Percentiles rank a stretch among this genome's conserved stretches.
Conservation (phyloP, 164 flowering plant genomes). For the Hamamelis virginiana region DNA sequence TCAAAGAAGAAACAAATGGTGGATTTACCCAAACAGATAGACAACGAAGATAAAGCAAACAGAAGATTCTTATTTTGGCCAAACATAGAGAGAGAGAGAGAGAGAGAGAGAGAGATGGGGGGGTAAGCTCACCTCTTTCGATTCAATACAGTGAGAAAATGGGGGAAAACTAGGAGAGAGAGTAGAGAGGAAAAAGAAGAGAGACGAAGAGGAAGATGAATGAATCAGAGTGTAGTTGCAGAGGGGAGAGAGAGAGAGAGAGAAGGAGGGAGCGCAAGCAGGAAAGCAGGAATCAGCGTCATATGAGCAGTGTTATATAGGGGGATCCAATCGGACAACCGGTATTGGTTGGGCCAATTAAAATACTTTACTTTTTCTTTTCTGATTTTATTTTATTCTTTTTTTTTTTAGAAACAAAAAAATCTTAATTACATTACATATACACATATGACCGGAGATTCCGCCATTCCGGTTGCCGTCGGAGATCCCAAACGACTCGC, state of each 20-base stretch:
- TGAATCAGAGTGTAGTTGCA: background rate
- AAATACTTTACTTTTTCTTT: background rate
- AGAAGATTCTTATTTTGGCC: too few relatives aligned
- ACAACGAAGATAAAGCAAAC: too few relatives aligned
- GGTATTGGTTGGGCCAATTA: background rate
- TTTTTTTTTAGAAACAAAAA: background rate
- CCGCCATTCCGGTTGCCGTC: slow-evolving; percentile 16
- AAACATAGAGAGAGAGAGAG: background rate
- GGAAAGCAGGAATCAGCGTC: too few relatives aligned
- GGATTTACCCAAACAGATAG: too few relatives aligned
- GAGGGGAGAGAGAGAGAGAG: slow-evolving; percentile 4
- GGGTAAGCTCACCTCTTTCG: too few relatives aligned
- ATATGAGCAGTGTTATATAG: slow-evolving; percentile 25
- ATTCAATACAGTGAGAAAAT: too few relatives aligned
- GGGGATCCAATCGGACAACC: background rate
- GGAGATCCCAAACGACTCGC: slow-evolving; percentile 21
- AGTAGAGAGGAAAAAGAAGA: background rate
- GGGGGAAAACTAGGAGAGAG: too few relatives aligned
- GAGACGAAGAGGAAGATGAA: background rate
- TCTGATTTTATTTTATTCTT: background rate
- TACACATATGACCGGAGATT: slow-evolving; percentile 3
- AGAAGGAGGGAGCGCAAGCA: too few relatives aligned
- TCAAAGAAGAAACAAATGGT: slow-evolving; percentile 1
- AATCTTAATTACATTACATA: background rate
- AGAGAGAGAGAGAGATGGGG: background rate